A percentile compares a stretch with the other conserved stretches of the same genome.
Conservation (phyloP, 305 asterid species). For the Fraxinus albicans region DNA sequence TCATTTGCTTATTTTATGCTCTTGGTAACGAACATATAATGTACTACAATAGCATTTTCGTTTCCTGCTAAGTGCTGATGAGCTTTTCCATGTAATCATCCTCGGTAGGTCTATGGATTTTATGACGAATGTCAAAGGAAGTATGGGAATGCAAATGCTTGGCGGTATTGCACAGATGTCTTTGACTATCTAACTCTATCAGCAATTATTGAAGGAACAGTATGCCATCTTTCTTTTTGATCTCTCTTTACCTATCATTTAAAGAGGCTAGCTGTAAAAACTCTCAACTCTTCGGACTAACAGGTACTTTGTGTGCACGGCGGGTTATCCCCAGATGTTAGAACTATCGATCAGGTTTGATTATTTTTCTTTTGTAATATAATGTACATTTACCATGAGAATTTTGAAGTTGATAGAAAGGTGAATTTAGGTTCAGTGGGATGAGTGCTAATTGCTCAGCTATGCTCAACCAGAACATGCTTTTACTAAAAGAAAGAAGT, state of each 20-base stretch:
- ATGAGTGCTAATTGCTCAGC: background rate
- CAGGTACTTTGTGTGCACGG: conserved; percentile 99
- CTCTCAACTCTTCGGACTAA: conserved; percentile 22
- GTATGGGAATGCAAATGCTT: conserved; percentile 96
- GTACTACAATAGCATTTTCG: conserved; percentile 1
- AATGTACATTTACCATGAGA: background rate
- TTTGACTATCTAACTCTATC: conserved; percentile 93
- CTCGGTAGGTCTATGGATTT: conserved; percentile 87
- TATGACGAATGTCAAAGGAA: conserved; percentile 98
- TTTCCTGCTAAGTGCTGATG: conserved; percentile 19
- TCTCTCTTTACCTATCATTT: conserved; percentile 4
- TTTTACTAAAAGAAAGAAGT: conserved; percentile 3
- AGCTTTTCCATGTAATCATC: conserved; percentile 15
- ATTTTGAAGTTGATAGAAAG: background rate
- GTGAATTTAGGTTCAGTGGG: background rate
- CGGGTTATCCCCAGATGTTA: conserved; percentile 94
- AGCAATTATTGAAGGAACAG: conserved; percentile 95
- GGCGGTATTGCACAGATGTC: conserved; percentile 99
- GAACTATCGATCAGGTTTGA: conserved; percentile 92
- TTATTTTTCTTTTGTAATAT: conserved; percentile 6
- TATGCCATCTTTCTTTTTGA: conserved; percentile 33
- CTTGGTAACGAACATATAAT: conserved; percentile 5
- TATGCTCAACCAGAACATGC: background rate
- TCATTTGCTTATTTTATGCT: conserved; percentile 2
- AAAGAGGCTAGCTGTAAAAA: background rate